Evolutionary conservation across 2,329 filamentous ascomycete species (phyloP), one percentile per base, ranked within the genome.

Genomic region (Colletotrichum spinosum): DNA sequence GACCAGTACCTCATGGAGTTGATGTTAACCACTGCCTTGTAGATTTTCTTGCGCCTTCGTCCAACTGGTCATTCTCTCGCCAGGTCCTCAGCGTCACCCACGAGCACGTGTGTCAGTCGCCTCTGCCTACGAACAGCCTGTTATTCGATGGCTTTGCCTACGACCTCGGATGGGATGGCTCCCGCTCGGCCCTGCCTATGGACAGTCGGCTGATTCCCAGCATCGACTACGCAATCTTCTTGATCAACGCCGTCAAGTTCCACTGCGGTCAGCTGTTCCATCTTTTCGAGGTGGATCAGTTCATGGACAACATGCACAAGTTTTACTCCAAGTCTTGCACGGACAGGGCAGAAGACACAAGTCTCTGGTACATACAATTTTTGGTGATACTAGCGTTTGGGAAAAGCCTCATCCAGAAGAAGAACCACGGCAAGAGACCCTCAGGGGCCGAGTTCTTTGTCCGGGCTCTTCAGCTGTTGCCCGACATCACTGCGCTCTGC

Each of bases 181-280:
- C 3, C 6, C n/a, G 60, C 34, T 62, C 0, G 4, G 42, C 55
- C 8, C 60, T 52, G 4, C 35, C 48, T 0, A 9, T 63, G 13
- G 60, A 63, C 25, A 63, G 50, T 9, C 35, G 60, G 2, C 34
- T 63, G 68, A 72, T 12, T 8, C 63, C 63, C 4, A 83, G 80
- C 1, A 74, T 83, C 0, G 84, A 87, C 68, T 80, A 83, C 64
- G 81, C 83, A 2, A 73, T 83, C 3, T 86, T 83, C 60, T 71
- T 87, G 4, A 82, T 86, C 74, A 86, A 85, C 60, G 81, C 83
- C 0, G 84, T 86, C 62, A 86, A 86, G 58, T 87, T 86, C 46
- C 83, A 86, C 60, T 85, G 83, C 54, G 80, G 81, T 1, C 84
- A 85, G 35, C 70, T 86, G 2, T 84, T 85, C 8, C 84, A 86